phyloP scores from a whole-genome alignment of 2,329 filamentous ascomycete species.

The Colletotrichum godetiae region DNA sequence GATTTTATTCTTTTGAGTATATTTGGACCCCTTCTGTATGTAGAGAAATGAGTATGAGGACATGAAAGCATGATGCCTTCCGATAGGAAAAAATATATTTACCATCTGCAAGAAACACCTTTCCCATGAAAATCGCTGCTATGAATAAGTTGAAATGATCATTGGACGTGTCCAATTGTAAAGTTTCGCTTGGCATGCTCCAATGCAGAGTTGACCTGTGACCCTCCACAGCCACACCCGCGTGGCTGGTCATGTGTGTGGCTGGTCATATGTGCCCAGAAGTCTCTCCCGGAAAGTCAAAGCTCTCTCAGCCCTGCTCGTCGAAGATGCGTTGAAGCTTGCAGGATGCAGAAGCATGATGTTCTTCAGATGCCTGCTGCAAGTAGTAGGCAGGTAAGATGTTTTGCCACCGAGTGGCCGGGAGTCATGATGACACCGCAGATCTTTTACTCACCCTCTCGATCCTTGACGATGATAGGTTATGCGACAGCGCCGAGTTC shows the following conservation, averaged over 20 bases:
- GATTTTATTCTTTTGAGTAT: neutral
- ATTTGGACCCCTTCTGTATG: neutral
- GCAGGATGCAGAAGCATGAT: neutral
- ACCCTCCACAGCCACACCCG: neutral
- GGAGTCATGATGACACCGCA: neutral
- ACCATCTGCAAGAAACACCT: neutral
- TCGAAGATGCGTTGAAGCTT: neutral
- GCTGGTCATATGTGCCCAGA: neutral
- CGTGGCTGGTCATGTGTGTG: slow-evolving; percentile 7
- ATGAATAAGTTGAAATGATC: neutral
- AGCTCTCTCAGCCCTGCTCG: neutral
- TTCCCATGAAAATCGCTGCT: neutral
- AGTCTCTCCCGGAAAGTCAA: neutral
- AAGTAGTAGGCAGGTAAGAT: neutral
- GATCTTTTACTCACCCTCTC: neutral
- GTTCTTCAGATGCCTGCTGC: neutral
- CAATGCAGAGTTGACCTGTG: neutral
- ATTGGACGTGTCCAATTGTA: neutral
- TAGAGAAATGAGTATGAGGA: neutral
- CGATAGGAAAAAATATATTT: neutral
- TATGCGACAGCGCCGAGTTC: neutral
- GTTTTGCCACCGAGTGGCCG: neutral
- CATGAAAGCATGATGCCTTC: neutral
- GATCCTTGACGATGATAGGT: neutral
- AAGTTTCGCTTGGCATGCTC: neutral